Evolutionary conservation across 805 yeast species (phyloP), one percentile per base, ranked within the genome.

Genomic region (Maudiozyma turicensis): DNA sequence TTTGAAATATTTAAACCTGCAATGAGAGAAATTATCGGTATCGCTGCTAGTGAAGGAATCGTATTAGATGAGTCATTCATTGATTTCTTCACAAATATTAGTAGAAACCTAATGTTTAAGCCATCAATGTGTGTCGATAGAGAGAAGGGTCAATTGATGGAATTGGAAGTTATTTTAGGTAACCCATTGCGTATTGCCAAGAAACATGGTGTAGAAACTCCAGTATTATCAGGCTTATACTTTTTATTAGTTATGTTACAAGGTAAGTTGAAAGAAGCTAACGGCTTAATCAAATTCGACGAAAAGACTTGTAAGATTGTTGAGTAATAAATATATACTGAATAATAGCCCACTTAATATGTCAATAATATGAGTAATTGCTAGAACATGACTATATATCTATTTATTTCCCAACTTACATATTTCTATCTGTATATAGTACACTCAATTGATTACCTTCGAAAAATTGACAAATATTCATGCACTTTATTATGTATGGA

Each of bases 91-190:
- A 59, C 76, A 14, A 78, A 78, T 54, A 70, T 78, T 20, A 80
- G 80, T 54, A 80, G 72, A 49, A 75, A 75, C 13, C 63, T 67
- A 14, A 72, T 72, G 61, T 83, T 75, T 62, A 72, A 71, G 50
- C 89, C 89, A 1, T 82, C 88, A 4, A 83, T 83, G 89, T 70
- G 78, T 52, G 82, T 82, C 7, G 90, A 83, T 57, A 71, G 70
- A 30, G 70, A 75, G 43, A 80, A 81, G 47, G 75, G 77, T 39
- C 81, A 82, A 56, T 76, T 80, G 38, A 77, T 84, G 66, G 93
- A 85, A 64, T 63, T 82, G 39, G 87, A 84, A 59, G 80, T 76
- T 29, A 81, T 85, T 50, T 65, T 85, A 32, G 88, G 90, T n/a
- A 84, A 83, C 56, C 72, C 84, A 1, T 57, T 82, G 42, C 64